Percentiles rank a stretch among this genome's conserved stretches.
Conservation (phyloP, 306 rosid species). For the Malus fusca region DNA sequence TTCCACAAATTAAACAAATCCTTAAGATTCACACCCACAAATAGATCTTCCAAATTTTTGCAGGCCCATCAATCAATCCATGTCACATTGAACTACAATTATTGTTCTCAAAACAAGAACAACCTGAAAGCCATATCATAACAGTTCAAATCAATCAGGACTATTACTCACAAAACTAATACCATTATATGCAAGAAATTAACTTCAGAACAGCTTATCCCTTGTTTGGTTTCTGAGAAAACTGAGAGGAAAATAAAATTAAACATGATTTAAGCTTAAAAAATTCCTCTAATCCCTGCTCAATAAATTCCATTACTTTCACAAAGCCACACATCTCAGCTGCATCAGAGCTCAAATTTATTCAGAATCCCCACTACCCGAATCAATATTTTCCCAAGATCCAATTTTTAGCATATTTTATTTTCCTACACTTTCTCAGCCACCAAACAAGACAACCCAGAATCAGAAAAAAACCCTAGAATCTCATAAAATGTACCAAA, state of each 20-base stretch:
- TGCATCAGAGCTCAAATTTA: not conserved
- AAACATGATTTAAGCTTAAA: not conserved
- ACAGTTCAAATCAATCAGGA: conserved; percentile 3
- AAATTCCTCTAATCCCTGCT: not conserved
- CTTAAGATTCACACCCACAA: conserved; percentile 1
- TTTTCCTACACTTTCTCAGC: not conserved
- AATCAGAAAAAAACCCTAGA: not conserved
- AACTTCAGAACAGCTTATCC: not conserved
- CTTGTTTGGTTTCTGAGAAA: not conserved
- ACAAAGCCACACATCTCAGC: not conserved
- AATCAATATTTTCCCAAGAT: conserved; percentile 2
- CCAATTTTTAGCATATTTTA: not conserved
- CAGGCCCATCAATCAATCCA: conserved; percentile 13
- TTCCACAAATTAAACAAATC: not conserved
- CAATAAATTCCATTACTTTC: not conserved
- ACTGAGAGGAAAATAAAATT: not conserved
- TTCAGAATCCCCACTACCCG: not conserved
- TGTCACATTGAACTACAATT: not conserved
- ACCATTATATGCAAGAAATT: not conserved
- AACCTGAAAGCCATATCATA: conserved; percentile 20
- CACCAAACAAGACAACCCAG: conserved; percentile 1
- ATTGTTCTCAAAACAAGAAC: not conserved
- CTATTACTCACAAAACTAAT: not conserved
- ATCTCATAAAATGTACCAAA: not conserved
- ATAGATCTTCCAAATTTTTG: not conserved